Evolutionary conservation across 2,329 filamentous ascomycete genomes (phyloP).

Genomic region (Onygena corvina): DNA sequence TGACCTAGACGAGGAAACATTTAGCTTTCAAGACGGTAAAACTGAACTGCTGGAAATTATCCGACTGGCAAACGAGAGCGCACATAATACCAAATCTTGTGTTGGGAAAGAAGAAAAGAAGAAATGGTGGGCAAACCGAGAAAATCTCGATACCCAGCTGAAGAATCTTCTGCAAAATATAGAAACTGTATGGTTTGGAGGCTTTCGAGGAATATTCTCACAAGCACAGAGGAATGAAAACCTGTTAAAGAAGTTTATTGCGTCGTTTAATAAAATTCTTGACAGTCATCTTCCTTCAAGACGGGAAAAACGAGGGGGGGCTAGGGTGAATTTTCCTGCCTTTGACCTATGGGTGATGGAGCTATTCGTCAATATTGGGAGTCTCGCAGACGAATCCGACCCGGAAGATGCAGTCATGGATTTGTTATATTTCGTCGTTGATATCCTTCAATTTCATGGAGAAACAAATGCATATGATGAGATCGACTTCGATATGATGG

Average conservation of each 20-base stretch:
- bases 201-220: conserved; percentile 89
- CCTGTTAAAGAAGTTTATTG: conserved; percentile 62
- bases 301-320: conserved; percentile 46
- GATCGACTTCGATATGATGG: conserved; percentile 87
- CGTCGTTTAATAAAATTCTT: conserved; percentile 64
- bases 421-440: conserved; percentile 87
- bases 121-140: conserved; percentile 81
- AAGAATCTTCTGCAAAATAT: conserved; percentile 70
- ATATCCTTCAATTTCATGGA: conserved; percentile 91
- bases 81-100: conserved; percentile 61
- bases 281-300: conserved; percentile 79
- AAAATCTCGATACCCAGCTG: conserved; percentile 64
- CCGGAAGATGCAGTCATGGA: conserved; percentile 85
- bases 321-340: conserved; percentile 39
- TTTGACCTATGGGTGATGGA: conserved; percentile 63
- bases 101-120: conserved; percentile 61
- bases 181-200: conserved; percentile 87
- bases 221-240: conserved; percentile 52
- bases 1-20: conserved; percentile 66
- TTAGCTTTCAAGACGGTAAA: conserved; percentile 70
- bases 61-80: conserved; percentile 65
- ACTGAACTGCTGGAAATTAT: conserved; percentile 75
- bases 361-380: conserved; percentile 74
- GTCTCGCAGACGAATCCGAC: conserved; percentile 57
- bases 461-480: conserved; percentile 96